A percentile compares a stretch with the other conserved stretches of the same genome.
Conservation (phyloP, 2,329 filamentous ascomycete species). For the Trichoderma citrinoviride region DNA sequence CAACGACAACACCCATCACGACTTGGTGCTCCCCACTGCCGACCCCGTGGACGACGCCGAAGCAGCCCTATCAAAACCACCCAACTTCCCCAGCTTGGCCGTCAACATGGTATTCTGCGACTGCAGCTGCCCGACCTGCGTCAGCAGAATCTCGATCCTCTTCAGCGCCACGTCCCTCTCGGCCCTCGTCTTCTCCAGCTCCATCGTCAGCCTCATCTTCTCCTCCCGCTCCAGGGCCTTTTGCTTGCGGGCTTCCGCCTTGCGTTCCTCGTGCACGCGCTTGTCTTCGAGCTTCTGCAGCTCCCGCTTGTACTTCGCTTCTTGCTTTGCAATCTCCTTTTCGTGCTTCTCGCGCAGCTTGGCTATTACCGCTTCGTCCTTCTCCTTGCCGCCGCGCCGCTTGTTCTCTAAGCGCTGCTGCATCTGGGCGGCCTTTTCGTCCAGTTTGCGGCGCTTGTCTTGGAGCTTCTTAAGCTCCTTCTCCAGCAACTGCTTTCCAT, state of each 20-base stretch:
- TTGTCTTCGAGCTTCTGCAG: constrained; percentile 63
- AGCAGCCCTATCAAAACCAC: constrained; percentile 40
- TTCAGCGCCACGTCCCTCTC: constrained; percentile 53
- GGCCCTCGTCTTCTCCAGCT: constrained; percentile 51
- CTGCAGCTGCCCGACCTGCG: constrained; percentile 57
- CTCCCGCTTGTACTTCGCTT: constrained; percentile 64
- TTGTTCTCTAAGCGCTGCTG: constrained; percentile 48
- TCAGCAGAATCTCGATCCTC: constrained; percentile 54
- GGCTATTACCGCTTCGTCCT: constrained; percentile 50
- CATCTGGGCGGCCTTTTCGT: constrained; percentile 59
- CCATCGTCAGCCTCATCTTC: constrained; percentile 46
- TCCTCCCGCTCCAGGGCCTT: constrained; percentile 56
- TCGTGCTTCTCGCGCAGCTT: constrained; percentile 64
- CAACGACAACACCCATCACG: background rate
- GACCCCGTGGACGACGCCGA: constrained; percentile 36
- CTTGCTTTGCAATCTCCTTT: constrained; percentile 61
- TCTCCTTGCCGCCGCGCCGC: constrained; percentile 47
- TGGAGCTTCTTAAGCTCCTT: constrained; percentile 65
- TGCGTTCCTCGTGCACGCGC: constrained; percentile 59
- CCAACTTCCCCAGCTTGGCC: constrained; percentile 49
- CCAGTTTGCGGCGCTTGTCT: constrained; percentile 58
- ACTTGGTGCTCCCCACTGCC: constrained; percentile 9
- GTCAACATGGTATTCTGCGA: constrained; percentile 58
- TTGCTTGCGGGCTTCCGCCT: constrained; percentile 50
- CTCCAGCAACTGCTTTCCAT: constrained; percentile 40